These are phyloP conservation scores for Millerozyma acaciae DNA, from an alignment of 805 yeast genomes.

Conservation along the genomic window DNA sequence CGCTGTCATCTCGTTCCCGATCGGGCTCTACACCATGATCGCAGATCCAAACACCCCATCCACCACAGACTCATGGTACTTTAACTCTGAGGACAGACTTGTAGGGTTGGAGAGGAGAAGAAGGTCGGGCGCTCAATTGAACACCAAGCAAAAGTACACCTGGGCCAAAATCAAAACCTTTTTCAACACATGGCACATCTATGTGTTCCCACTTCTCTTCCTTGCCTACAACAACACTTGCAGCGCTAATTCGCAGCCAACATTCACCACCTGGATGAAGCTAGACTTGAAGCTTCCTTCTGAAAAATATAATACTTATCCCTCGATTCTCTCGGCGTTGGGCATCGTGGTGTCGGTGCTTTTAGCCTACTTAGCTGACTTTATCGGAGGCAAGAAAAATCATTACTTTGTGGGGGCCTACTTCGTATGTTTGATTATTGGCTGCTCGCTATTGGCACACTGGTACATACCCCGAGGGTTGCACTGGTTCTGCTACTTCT, in stretches of 20 bases:
- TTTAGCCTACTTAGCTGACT: slow-evolving; percentile 28
- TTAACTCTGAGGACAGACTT: slow-evolving; percentile 28
- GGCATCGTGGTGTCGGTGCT: slow-evolving; percentile 23
- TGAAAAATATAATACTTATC: slow-evolving; percentile 29
- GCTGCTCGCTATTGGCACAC: slow-evolving; percentile 39
- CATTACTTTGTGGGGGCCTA: slow-evolving; percentile 32
- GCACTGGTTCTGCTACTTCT: slow-evolving; percentile 49
- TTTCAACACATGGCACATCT: slow-evolving; percentile 48
- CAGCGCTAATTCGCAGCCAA: slow-evolving; percentile 31
- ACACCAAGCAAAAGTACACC: slow-evolving; percentile 39
- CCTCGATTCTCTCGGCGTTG: slow-evolving; percentile 25
- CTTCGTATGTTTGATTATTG: slow-evolving; percentile 38
- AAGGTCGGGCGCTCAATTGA: slow-evolving; percentile 39
- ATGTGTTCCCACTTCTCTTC: slow-evolving; percentile 39
- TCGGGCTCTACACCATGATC: slow-evolving; percentile 28
- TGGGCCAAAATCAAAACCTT: slow-evolving; percentile 35
- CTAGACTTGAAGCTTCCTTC: slow-evolving; percentile 22
- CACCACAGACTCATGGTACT: slow-evolving; percentile 31
- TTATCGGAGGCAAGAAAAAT: slow-evolving; percentile 30
- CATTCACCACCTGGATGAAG: slow-evolving; percentile 37
- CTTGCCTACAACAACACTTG: slow-evolving; percentile 34
- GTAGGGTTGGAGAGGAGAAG: slow-evolving; percentile 47
- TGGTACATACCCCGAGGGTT: slow-evolving; percentile 49
- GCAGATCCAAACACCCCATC: slow-evolving; percentile 34
- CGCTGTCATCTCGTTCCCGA: slow-evolving; percentile 30